phyloP scores from a whole-genome alignment of 2,329 filamentous ascomycete species.

The Colletotrichum spinosum region DNA sequence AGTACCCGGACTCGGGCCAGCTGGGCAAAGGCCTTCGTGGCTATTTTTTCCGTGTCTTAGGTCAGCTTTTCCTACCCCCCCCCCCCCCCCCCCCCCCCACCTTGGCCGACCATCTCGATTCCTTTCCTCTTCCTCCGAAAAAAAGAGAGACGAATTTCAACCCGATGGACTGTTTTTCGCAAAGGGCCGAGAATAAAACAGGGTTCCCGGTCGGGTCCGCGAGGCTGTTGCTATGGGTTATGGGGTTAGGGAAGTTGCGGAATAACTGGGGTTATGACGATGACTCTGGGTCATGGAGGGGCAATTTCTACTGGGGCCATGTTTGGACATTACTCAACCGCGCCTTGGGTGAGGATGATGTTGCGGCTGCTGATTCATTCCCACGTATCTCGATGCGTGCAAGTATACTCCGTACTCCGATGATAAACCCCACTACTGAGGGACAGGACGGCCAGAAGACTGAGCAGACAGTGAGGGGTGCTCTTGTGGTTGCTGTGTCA shows the following conservation, averaged over 20 bases:
- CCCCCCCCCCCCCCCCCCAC: too few species aligned
- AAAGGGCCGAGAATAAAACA: constrained; percentile 3
- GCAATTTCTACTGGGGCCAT: constrained; percentile 8
- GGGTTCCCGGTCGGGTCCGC: not conserved
- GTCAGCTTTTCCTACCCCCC: not conserved
- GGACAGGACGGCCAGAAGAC: too few species aligned
- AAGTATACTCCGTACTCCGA: too few species aligned
- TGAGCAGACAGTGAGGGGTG: constrained; percentile 3
- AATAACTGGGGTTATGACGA: constrained; percentile 36
- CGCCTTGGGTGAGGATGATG: not conserved
- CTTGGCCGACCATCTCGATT: not conserved
- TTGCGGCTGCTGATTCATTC: constrained; percentile 8
- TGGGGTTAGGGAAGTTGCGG: not conserved
- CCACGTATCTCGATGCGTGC: not conserved
- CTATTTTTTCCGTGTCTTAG: constrained; percentile 9
- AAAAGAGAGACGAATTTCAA: constrained; percentile 22
- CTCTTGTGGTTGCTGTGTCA: constrained; percentile 10
- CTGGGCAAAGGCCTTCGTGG: constrained; percentile 1
- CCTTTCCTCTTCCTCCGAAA: constrained; percentile 6
- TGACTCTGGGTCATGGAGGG: constrained; percentile 36
- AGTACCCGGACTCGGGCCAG: not conserved
- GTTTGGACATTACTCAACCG: constrained; percentile 19
- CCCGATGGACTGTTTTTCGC: constrained; percentile 2
- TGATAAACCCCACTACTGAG: not conserved
- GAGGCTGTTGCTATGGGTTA: too few species aligned